Percentiles rank a stretch among this genome's conserved stretches.
phyloP scores from a whole-genome alignment of 2,329 filamentous ascomycete genomes.

The Aspergillus chevalieri region DNA sequence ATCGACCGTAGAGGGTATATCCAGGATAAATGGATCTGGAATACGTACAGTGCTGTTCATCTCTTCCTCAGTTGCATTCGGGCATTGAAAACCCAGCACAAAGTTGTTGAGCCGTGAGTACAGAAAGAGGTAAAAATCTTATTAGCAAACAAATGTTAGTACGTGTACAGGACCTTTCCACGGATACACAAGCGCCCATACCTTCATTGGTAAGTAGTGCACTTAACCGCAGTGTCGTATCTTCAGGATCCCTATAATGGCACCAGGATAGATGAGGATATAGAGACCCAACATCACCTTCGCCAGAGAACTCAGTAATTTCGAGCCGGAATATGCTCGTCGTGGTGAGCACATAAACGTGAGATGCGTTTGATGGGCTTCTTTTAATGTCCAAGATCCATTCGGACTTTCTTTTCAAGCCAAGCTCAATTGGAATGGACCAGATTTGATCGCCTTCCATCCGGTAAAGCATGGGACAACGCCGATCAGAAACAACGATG shows the following conservation, averaged over 20 bases:
- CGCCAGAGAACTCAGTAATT: slow-evolving; percentile 22
- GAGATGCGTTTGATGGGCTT: slow-evolving; percentile 36
- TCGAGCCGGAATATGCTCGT: slow-evolving; percentile 44
- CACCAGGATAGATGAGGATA: slow-evolving; percentile 42
- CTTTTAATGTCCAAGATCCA: slow-evolving; percentile 52
- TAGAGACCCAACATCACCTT: slow-evolving; percentile 19
- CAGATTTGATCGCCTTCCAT: slow-evolving; percentile 18
- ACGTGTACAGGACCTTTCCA: neutral
- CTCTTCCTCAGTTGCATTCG: slow-evolving; percentile 15
- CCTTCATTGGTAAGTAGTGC: slow-evolving; percentile 27
- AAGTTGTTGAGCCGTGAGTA: slow-evolving; percentile 35
- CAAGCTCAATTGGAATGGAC: slow-evolving; percentile 30
- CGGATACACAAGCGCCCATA: slow-evolving; percentile 13
- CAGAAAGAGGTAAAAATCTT: slow-evolving; percentile 34
- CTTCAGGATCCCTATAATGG: slow-evolving; percentile 51
- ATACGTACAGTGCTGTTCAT: slow-evolving; percentile 15
- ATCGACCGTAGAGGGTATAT: slow-evolving; percentile 17
- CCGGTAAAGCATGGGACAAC: slow-evolving; percentile 32
- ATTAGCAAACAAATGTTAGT: slow-evolving; percentile 8
- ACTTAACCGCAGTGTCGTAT: slow-evolving; percentile 44
- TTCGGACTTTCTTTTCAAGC: slow-evolving; percentile 31
- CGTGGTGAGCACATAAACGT: slow-evolving; percentile 51
- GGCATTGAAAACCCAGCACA: slow-evolving; percentile 27
- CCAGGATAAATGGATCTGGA: slow-evolving; percentile 30
- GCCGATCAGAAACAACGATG: slow-evolving; percentile 50